Evolutionary conservation across 345 rosid species (phyloP).

Genomic region (Odontarrhena argentea): DNA sequence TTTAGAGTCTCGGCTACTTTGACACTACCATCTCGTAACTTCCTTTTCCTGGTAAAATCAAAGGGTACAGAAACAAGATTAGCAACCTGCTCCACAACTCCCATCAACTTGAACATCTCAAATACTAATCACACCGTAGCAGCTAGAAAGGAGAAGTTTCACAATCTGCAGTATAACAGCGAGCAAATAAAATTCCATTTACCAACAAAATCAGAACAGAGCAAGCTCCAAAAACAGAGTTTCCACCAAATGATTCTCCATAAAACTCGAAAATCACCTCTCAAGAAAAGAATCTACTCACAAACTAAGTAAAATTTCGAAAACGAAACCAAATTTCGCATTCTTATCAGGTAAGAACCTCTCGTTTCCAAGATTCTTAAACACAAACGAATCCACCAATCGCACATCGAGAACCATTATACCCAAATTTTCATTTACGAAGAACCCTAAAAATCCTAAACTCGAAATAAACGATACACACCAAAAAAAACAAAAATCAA

Average conservation of each 20-base stretch:
- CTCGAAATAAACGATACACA: constrained; percentile 1
- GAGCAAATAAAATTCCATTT: background rate
- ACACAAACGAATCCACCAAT: background rate
- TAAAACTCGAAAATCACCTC: background rate
- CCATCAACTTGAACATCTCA: constrained; percentile 32
- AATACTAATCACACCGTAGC: constrained; percentile 11
- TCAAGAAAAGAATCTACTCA: background rate
- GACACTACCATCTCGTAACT: constrained; percentile 44
- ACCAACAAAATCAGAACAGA: constrained; percentile 19
- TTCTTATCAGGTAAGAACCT: background rate
- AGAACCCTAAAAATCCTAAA: constrained; percentile 3
- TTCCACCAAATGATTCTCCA: background rate
- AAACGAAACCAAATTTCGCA: background rate
- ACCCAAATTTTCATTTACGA: background rate
- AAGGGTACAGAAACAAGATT: constrained; percentile 21
- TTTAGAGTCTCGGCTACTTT: constrained; percentile 56
- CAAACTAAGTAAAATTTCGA: background rate
- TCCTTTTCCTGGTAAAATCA: constrained; percentile 59
- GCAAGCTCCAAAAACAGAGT: background rate
- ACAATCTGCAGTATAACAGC: constrained; percentile 33
- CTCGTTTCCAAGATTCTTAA: background rate
- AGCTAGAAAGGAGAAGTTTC: constrained; percentile 27
- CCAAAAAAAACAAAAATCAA: background rate
- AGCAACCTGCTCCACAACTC: constrained; percentile 30
- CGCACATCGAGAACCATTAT: background rate